Percentiles rank a stretch among this genome's conserved stretches.
Conservation (phyloP, 331 rosid genomes). For the Quercus tomentella region DNA sequence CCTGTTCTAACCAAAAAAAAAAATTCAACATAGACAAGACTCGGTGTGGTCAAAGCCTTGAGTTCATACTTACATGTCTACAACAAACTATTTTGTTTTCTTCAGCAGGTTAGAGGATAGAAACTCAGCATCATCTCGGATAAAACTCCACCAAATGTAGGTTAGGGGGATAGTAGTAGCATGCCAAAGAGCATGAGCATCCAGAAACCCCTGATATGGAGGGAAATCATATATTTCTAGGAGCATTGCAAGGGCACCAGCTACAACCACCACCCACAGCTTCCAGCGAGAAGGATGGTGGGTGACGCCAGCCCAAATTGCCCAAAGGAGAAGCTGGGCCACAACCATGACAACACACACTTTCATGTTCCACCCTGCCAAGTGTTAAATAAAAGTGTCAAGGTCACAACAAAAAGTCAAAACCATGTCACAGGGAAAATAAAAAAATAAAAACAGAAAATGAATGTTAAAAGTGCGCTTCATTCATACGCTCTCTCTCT, state of each 20-base stretch:
- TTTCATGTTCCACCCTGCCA: slow-evolving; percentile 74
- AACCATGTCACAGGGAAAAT: not conserved
- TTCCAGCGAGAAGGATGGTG: slow-evolving; percentile 72
- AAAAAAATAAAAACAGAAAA: not conserved
- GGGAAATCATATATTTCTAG: slow-evolving; percentile 65
- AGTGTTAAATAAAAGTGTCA: not conserved
- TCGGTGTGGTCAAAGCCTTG: not conserved
- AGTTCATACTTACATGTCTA: not conserved
- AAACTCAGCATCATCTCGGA: slow-evolving; percentile 62
- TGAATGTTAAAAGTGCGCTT: not conserved
- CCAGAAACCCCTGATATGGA: slow-evolving; percentile 57
- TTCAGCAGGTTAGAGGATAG: slow-evolving; percentile 36
- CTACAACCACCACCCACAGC: slow-evolving; percentile 44
- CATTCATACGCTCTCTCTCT: not conserved
- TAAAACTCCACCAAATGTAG: slow-evolving; percentile 82
- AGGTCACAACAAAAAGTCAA: not conserved
- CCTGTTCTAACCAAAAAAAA: not conserved
- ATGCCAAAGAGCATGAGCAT: slow-evolving; percentile 75
- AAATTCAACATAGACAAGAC: not conserved
- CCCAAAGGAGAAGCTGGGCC: slow-evolving; percentile 66
- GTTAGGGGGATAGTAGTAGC: slow-evolving; percentile 74
- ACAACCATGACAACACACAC: slow-evolving; percentile 67
- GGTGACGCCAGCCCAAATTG: slow-evolving; percentile 46
- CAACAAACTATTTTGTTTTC: slow-evolving; percentile 57
- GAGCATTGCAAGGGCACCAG: slow-evolving; percentile 58